phyloP scores from a whole-genome alignment of 1,139 yeast genomes.

The Hansenula sp. region DNA sequence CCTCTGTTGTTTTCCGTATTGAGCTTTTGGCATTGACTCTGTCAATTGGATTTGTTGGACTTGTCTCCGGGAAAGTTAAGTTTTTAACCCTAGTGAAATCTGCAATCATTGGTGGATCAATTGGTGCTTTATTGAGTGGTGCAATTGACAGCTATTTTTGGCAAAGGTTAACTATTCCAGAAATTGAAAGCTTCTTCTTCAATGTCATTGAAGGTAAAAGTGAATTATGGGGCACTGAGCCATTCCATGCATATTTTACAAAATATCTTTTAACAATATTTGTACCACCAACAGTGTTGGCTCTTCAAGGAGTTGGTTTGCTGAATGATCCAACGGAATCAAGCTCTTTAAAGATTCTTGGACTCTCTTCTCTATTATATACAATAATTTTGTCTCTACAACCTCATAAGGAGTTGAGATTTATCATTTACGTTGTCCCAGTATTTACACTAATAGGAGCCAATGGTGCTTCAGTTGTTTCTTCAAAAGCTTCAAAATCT shows the following conservation, averaged over 20 bases:
- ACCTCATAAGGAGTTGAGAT: conserved; percentile 96
- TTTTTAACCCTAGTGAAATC: conserved; percentile 33
- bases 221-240: conserved; percentile 80
- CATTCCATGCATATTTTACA: conserved; percentile 61
- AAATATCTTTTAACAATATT: conserved; percentile 51
- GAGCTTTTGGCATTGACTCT: conserved; percentile 66
- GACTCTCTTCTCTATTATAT: conserved; percentile 47
- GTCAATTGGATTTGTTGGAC: conserved; percentile 37
- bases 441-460: conserved; percentile 63
- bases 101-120: conserved; percentile 46
- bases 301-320: conserved; percentile 33
- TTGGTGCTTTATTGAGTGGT: conserved; percentile 49
- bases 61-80: conserved; percentile 41
- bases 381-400: conserved; percentile 66
- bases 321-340: conserved; percentile 30
- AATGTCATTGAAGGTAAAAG: conserved; percentile 74
- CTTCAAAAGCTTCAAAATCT: conserved; percentile 30
- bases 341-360: conserved; percentile 32
- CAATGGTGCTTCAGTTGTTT: conserved; percentile 47
- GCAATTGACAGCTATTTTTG: conserved; percentile 75
- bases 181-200: conserved; percentile 63
- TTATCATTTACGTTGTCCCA: conserved; percentile 73
- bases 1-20: conserved; percentile 65
- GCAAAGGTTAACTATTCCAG: conserved; percentile 59
- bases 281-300: conserved; percentile 56